Base-by-base conservation (phyloP, 2,329 filamentous ascomycete species). In the Claviceps sp. region DNA sequence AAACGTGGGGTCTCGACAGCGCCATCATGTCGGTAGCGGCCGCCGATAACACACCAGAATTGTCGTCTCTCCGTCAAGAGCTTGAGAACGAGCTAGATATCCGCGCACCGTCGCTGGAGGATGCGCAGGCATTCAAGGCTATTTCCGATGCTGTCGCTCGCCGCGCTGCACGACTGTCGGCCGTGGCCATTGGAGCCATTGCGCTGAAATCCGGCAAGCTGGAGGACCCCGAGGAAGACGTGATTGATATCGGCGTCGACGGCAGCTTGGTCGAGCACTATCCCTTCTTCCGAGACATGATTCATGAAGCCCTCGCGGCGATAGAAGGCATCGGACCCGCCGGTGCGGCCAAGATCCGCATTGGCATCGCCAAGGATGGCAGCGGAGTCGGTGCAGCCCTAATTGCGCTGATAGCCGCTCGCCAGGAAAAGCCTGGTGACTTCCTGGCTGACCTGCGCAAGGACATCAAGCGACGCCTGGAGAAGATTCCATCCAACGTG, bases 291-390 rank as follows among this genome's bases (percentile, higher is more conserved):
- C 83, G 93, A 58, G 84, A 86, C 52, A 86, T 93, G 73, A 85
- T 97, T 56, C 80, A 90, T 56, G 87, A 95, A 64, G 87, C 87
- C 6, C 74, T 97, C 54, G 73, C 82, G 48, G 81, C 80, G 52
- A 81, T 95, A 50, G 78, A 88, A 16, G 81, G 85, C 55, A 86
- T 97, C 60, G 91, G 91, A 4, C 71, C 75, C 46, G 73, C 78
- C 53, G 89, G 90, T 11, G 89, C 94, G 58, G 85, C 87, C 70
- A 87, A 83, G 69, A 87, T 98, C 58, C 79, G 89, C 53, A 96
- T 98, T 62, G 93, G 91, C 22, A 93, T 97, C 62, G 93, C 93
- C 56, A 96, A 95, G 75, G 93, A 98, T 65, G 93, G 93, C 47
- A 93, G 87, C 57, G 93, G 69, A 54, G 69, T 71, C 22, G 93